phyloP scores from a whole-genome alignment of 179 eudicot species.

The Patellifolia procumbens region DNA sequence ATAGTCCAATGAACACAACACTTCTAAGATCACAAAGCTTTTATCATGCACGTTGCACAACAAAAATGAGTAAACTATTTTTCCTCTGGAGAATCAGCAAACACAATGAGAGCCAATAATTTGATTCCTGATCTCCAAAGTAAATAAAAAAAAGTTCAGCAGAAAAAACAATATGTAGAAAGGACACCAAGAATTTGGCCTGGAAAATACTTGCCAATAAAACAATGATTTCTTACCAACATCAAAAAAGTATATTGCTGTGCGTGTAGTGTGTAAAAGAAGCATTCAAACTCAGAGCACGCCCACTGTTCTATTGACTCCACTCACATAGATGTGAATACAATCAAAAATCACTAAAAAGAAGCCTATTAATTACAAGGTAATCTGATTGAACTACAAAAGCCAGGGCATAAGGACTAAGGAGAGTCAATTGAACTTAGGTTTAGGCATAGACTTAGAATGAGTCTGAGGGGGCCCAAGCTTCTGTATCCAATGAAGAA shows the following conservation, averaged over 20 bases:
- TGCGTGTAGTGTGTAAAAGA: conserved; percentile 16
- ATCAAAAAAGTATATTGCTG: conserved; percentile 16
- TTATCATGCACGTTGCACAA: neutral
- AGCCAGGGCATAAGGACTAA: conserved; percentile 20
- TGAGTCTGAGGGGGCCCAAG: conserved; percentile 47
- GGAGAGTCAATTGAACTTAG: conserved; percentile 44
- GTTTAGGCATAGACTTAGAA: conserved; percentile 45
- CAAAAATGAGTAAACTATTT: neutral
- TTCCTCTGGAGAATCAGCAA: neutral
- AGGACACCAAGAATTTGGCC: conserved; percentile 14
- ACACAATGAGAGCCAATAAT: neutral
- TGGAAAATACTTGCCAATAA: neutral
- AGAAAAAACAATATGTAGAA: neutral
- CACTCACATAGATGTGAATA: conserved; percentile 28
- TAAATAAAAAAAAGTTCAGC: neutral
- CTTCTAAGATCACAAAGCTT: neutral
- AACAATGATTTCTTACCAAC: neutral
- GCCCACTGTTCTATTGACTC: conserved; percentile 23
- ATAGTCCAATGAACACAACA: neutral
- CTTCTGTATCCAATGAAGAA: conserved; percentile 78
- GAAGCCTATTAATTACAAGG: conserved; percentile 38
- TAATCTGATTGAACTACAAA: conserved; percentile 19
- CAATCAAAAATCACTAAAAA: conserved; percentile 18
- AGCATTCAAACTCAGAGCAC: conserved; percentile 11
- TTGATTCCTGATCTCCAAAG: neutral